A percentile compares a stretch with the other conserved stretches of the same genome.
Conservation (phyloP, 768 basidiomycete genomes). For the Phaeotremella skinneri region DNA sequence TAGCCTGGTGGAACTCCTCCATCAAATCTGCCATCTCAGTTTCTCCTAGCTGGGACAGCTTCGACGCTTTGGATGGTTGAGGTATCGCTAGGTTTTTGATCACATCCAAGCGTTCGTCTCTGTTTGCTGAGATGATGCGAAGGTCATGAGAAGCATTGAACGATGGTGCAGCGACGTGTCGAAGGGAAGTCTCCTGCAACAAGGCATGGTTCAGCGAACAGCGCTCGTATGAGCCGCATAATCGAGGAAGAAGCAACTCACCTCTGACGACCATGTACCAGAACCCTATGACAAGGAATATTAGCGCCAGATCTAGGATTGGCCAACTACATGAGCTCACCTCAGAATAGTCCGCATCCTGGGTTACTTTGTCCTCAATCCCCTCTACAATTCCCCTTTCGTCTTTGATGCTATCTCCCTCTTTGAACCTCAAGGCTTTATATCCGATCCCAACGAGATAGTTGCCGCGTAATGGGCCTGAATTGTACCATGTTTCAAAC, state of each 20-base stretch:
- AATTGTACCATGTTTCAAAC: slow-evolving; percentile 46
- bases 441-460: slow-evolving; percentile 48
- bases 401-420: slow-evolving; percentile 46
- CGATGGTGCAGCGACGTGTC: slow-evolving; percentile 50
- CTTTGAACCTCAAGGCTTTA: slow-evolving; percentile 43
- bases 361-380: slow-evolving; percentile 52
- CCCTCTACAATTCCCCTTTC: slow-evolving; percentile 47
- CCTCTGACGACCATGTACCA: slow-evolving; percentile 47
- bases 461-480: slow-evolving; percentile 44
- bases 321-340: slow-evolving; percentile 13
- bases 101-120: slow-evolving; percentile 39
- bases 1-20: slow-evolving; percentile 39
- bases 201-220: neutral
- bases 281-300: slow-evolving; percentile 23
- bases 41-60: slow-evolving; percentile 13
- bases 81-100: slow-evolving; percentile 44
- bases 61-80: slow-evolving; percentile 22
- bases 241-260: slow-evolving; percentile 9
- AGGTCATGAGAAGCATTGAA: slow-evolving; percentile 50
- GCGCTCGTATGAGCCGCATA: no score
- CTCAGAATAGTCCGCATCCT: slow-evolving; percentile 50
- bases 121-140: slow-evolving; percentile 47
- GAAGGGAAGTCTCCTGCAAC: slow-evolving; percentile 39
- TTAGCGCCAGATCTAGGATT: neutral
- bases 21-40: slow-evolving; percentile 29